These are phyloP conservation scores for Picea glauca DNA, from an alignment of 75 land plant species.

Conservation along the genomic window DNA sequence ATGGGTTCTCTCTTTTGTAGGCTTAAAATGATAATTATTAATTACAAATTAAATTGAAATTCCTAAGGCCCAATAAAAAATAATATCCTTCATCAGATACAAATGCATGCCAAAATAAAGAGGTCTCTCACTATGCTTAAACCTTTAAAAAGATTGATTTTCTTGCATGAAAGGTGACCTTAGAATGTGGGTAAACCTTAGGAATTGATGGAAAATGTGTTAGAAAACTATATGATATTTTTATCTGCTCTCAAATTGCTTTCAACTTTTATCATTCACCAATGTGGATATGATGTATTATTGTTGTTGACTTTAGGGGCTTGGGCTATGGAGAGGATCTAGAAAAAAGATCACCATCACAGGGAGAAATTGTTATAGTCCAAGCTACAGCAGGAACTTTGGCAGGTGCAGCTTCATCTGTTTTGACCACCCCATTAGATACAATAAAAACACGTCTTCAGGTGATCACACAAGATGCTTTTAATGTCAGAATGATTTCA, in stretches of 20 bases:
- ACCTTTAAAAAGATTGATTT: background rate
- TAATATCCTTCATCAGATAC: background rate
- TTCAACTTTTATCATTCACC: too few species aligned
- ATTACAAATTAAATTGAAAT: too few species aligned
- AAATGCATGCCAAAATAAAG: background rate
- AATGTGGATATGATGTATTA: too few species aligned
- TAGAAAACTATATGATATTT: too few species aligned
- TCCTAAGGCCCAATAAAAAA: background rate
- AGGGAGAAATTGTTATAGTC: conserved; percentile 62
- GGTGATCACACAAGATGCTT: conserved; percentile 37
- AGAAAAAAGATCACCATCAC: conserved; percentile 61
- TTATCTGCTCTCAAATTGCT: too few species aligned
- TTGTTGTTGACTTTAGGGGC: conserved; percentile 33
- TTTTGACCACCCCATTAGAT: conserved; percentile 88
- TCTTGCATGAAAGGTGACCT: too few species aligned
- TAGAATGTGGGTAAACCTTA: too few species aligned
- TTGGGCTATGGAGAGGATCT: conserved; percentile 60
- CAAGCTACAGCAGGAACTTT: conserved; percentile 82
- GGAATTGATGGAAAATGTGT: too few species aligned
- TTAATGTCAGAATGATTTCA: background rate
- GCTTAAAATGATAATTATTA: too few species aligned
- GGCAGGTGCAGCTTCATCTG: conserved; percentile 87
- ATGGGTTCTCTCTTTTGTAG: too few species aligned
- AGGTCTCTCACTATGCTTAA: background rate
- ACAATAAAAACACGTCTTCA: conserved; percentile 93